Conservation (phyloP, 2,329 filamentous ascomycete species). For the Clonostachys byssicola region DNA sequence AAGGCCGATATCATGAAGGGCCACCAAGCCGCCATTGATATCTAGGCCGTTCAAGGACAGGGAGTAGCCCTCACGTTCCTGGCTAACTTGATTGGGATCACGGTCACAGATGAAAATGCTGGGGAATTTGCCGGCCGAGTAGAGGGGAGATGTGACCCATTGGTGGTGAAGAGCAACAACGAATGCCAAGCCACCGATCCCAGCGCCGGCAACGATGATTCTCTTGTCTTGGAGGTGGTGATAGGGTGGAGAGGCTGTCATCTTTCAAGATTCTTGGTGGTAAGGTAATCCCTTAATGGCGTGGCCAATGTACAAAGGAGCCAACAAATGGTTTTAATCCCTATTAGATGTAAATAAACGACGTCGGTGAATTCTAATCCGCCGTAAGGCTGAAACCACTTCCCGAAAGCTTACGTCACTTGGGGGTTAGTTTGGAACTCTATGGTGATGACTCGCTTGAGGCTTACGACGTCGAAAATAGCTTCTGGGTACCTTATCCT, state of each 20-base stretch:
- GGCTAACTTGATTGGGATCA: conserved; percentile 20
- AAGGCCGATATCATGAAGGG: conserved; percentile 30
- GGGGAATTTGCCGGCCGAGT: conserved; percentile 12
- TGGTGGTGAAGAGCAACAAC: conserved; percentile 29
- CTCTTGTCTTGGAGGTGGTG: conserved; percentile 31
- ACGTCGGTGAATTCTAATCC: too few relatives aligned
- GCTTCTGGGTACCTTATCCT: too few relatives aligned
- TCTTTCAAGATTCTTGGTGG: too few relatives aligned
- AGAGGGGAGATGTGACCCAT: conserved; percentile 19
- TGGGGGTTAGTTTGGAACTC: too few relatives aligned
- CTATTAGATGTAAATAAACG: too few relatives aligned
- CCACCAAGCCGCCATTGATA: conserved; percentile 25
- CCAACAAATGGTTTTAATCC: too few relatives aligned
- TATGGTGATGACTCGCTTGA: too few relatives aligned
- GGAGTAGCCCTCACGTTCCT: conserved; percentile 28
- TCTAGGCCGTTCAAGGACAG: conserved; percentile 29
- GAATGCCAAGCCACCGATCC: conserved; percentile 37
- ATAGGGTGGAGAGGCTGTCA: neutral
- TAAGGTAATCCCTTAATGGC: too few relatives aligned
- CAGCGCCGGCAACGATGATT: conserved; percentile 36
- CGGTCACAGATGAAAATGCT: conserved; percentile 34
- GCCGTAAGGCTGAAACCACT: too few relatives aligned
- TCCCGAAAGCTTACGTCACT: too few relatives aligned
- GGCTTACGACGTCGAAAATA: too few relatives aligned
- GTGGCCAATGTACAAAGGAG: too few relatives aligned